Conservation (phyloP, 2,329 filamentous ascomycete species). For the Fusarium bulbicola region DNA sequence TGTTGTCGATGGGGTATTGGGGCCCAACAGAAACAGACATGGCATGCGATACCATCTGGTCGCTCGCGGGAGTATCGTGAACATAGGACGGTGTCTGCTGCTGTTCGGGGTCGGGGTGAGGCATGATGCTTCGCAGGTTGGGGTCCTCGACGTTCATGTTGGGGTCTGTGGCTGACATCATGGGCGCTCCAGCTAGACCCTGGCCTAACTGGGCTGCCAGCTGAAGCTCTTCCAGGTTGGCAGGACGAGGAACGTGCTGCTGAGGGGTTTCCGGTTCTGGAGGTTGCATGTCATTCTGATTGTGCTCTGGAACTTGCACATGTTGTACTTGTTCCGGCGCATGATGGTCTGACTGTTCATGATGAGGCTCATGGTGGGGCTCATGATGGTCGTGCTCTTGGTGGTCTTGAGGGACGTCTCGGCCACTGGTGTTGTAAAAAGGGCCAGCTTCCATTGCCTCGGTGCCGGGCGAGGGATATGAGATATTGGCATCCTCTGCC, state of each 20-base stretch:
- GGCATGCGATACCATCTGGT: conserved; percentile 49
- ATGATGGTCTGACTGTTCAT: conserved; percentile 42
- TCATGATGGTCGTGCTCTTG: conserved; percentile 42
- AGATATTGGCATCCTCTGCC: conserved; percentile 49
- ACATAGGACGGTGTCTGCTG: conserved; percentile 50
- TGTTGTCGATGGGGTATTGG: conserved; percentile 60
- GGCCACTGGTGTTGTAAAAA: conserved; percentile 54
- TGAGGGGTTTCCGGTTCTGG: conserved; percentile 51
- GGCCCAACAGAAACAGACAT: conserved; percentile 50
- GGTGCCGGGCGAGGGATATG: conserved; percentile 58
- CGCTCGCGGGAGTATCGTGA: conserved; percentile 49
- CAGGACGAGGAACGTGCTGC: conserved; percentile 53
- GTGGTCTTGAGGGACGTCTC: conserved; percentile 47
- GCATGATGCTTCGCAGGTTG: conserved; percentile 55
- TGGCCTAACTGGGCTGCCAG: conserved; percentile 67
- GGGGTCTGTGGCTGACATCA: conserved; percentile 59
- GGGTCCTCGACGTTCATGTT: conserved; percentile 56
- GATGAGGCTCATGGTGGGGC: conserved; percentile 34
- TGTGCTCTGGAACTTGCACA: conserved; percentile 43
- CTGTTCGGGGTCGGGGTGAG: conserved; percentile 52
- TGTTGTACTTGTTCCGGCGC: conserved; percentile 43
- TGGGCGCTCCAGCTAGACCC: conserved; percentile 58
- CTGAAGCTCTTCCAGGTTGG: conserved; percentile 65
- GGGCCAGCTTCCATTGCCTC: conserved; percentile 55
- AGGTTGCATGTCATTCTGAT: conserved; percentile 42